These are phyloP conservation scores for Solanum chiquidenum DNA, from an alignment of 257 asterid species.

Conservation along the genomic window DNA sequence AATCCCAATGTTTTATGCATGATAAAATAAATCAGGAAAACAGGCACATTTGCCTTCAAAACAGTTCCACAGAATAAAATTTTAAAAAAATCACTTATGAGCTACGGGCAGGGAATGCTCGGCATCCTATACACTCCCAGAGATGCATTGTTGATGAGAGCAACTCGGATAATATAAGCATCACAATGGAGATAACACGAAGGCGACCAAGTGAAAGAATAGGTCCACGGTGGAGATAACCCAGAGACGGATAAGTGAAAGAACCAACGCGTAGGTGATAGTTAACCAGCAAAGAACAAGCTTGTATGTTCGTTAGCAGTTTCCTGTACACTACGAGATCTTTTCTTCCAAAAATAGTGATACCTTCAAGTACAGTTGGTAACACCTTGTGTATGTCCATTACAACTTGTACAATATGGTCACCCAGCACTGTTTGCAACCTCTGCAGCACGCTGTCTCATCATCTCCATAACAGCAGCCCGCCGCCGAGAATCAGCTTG, in stretches of 20 bases:
- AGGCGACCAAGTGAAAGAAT: neutral
- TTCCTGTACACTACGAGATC: neutral
- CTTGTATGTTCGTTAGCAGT: neutral
- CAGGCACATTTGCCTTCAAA: slow-evolving; percentile 7
- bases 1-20: neutral
- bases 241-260: neutral
- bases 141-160: neutral
- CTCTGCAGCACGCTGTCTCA: slow-evolving; percentile 96
- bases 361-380: neutral
- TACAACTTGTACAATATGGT: neutral
- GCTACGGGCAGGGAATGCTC: neutral
- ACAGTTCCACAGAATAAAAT: neutral
- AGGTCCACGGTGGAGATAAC: neutral
- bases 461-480: slow-evolving; percentile 95
- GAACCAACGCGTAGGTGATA: neutral
- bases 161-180: neutral
- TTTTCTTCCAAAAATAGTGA: neutral
- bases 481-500: slow-evolving; percentile 95
- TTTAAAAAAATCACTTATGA: neutral
- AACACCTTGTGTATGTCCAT: neutral
- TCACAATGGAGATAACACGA: neutral
- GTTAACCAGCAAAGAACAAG: neutral
- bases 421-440: slow-evolving; percentile 48
- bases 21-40: neutral
- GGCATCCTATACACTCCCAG: neutral